These are phyloP conservation scores for Scortechinia acanthostroma DNA, from an alignment of 2,329 filamentous ascomycete species.

Conservation along the genomic window DNA sequence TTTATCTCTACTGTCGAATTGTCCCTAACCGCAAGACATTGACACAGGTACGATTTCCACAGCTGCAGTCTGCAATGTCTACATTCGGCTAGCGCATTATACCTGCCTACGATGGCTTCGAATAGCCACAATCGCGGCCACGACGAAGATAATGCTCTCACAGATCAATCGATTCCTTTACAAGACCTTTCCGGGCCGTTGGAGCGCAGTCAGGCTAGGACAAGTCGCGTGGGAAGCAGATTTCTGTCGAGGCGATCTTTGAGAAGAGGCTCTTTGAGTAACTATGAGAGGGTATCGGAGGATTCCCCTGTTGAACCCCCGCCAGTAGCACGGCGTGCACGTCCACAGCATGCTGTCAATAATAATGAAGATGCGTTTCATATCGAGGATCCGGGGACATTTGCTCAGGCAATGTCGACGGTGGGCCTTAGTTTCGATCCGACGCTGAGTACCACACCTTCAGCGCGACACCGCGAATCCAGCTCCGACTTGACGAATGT, in stretches of 20 bases:
- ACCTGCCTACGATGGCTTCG: conserved; percentile 2
- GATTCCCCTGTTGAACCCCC: background rate
- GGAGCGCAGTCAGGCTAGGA: background rate
- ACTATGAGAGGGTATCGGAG: background rate
- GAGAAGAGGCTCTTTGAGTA: background rate
- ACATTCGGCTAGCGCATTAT: background rate
- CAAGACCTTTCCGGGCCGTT: background rate
- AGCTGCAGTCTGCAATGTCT: conserved; percentile 1
- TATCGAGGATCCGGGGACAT: background rate
- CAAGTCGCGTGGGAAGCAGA: background rate
- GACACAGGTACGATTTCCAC: background rate
- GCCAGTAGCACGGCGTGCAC: background rate
- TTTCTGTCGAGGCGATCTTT: background rate
- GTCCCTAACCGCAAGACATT: background rate
- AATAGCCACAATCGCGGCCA: background rate
- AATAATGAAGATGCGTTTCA: background rate
- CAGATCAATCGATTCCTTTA: background rate
- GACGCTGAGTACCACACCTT: background rate
- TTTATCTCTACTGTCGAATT: too few species aligned
- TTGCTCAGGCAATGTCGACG: background rate
- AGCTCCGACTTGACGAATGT: background rate
- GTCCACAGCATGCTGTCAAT: background rate
- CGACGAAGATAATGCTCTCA: background rate
- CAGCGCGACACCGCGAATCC: background rate
- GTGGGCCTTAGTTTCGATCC: background rate